Evolutionary conservation across 768 basidiomycete species (phyloP), one percentile per base, ranked within the genome.

Genomic region (Phaeotremella skinneri): DNA sequence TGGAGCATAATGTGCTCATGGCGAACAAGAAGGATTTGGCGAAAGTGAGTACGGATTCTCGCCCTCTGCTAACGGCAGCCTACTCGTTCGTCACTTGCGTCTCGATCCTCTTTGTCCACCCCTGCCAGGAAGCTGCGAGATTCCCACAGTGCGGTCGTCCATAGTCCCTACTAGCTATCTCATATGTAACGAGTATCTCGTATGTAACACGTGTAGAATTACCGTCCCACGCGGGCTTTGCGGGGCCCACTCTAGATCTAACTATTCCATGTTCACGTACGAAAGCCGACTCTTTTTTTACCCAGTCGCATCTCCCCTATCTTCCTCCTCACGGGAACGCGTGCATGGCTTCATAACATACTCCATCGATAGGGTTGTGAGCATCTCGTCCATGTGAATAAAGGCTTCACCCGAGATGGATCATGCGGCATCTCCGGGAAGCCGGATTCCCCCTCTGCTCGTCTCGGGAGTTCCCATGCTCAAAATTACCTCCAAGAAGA

Each of bases 11-110:
- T 69, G 92, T 99, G 30, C 80, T 97, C 56, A 87, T 89, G 59
- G 82, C 94, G 62, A 91, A 94, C 81, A 97, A 96, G 89, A 91
- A 88, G 80, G 85, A 85, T 59, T 81, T 99, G 60, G 86, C 84
- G 79, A 86, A 84, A 77, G 91, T 91, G 1, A 89, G 87, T 31
- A 20, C 21, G n/a, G 16, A 20, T 16, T 17, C 9, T 26, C 26
- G 29, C 17, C 3, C 4, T 5, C 17, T 29, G 13, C 48, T 59
- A 29, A 11, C 29, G 4, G 11, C 25, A 68, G 69, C 74, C 67
- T 2, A 60, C 68, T 4, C 61, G 68, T 6, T 45, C 67, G 0
- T 68, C 68, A 14, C 57, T 73, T 6, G 68, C 71, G 1, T 63
- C 76, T 0, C 62, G 63, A 17, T 56, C 62, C 20, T 59, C 68